A percentile compares a stretch with the other conserved stretches of the same genome.
phyloP scores from a whole-genome alignment of 805 yeast species.

The Candida koratica region DNA sequence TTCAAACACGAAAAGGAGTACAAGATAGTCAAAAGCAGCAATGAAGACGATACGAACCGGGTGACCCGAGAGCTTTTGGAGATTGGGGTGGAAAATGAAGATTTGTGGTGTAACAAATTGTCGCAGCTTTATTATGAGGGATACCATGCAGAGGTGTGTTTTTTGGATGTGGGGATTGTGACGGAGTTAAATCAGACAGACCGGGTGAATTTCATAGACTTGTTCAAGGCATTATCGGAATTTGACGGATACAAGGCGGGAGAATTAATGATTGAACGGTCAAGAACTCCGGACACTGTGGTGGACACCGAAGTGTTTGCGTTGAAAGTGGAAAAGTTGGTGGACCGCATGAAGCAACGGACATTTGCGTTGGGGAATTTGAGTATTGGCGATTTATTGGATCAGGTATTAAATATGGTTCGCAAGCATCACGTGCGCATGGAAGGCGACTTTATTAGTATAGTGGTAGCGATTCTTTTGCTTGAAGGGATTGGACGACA shows the following conservation, averaged over 20 bases:
- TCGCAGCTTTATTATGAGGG: conserved; percentile 48
- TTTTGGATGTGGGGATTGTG: conserved; percentile 89
- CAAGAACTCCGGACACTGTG: conserved; percentile 92
- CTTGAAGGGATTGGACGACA: conserved; percentile 95
- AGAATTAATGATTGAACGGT: conserved; percentile 90
- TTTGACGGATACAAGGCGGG: conserved; percentile 96
- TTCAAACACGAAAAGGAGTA: conserved; percentile 41
- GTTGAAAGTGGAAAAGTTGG: conserved; percentile 77
- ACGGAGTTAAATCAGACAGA: conserved; percentile 80
- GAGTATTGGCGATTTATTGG: conserved; percentile 85
- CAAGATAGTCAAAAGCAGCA: conserved; percentile 38
- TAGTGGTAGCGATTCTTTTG: conserved; percentile 86
- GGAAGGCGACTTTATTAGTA: conserved; percentile 96
- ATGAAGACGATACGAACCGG: conserved; percentile 45
- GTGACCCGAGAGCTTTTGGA: conserved; percentile 40
- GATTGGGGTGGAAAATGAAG: conserved; percentile 24
- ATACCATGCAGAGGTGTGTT: conserved; percentile 81
- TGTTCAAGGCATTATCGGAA: conserved; percentile 82
- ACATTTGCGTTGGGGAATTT: conserved; percentile 92
- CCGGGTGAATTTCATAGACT: conserved; percentile 79
- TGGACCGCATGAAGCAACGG: conserved; percentile 72
- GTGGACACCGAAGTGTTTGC: conserved; percentile 82
- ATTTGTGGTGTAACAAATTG: conserved; percentile 47
- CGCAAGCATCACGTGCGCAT: conserved; percentile 90
- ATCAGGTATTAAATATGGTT: conserved; percentile 86